Evolutionary conservation across 1,284 basidiomycete genomes (phyloP).

Genomic region (Laetiporus sulphureus): DNA sequence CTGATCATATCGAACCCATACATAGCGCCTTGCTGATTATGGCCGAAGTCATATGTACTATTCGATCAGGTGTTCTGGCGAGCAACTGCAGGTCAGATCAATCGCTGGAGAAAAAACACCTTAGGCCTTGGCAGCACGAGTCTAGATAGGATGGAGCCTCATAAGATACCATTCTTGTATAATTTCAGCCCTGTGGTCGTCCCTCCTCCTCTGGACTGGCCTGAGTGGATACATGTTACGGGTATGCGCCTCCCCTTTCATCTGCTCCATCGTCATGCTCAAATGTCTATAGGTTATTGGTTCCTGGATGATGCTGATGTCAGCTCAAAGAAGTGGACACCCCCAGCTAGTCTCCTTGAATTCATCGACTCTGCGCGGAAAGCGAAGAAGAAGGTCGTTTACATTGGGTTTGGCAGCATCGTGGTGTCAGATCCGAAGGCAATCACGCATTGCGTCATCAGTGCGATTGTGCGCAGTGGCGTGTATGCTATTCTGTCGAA

Average conservation of each 20-base stretch:
- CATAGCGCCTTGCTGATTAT: no score
- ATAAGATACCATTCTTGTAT: constrained; percentile 96
- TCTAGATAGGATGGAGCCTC: constrained; percentile 90
- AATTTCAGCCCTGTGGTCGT: constrained; percentile 91
- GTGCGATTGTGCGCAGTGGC: constrained; percentile 80
- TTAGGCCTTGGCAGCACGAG: constrained; percentile 78
- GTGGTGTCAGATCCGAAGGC: constrained; percentile 91
- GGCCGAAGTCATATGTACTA: constrained; percentile 74
- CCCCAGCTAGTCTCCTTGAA: constrained; percentile 70
- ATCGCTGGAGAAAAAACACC: constrained; percentile 82
- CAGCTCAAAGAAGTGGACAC: constrained; percentile 80
- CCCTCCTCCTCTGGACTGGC: constrained; percentile 93
- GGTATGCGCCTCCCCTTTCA: constrained; percentile 37
- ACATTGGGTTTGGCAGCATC: constrained; percentile 98
- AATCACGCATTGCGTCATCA: constrained; percentile 87
- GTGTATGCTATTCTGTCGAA: constrained; percentile 92
- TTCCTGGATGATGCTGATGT: constrained; percentile 90
- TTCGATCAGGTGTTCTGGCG: constrained; percentile 99
- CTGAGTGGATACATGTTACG: constrained; percentile 95
- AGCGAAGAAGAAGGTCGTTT: constrained; percentile 84
- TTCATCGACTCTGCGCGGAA: constrained; percentile 80
- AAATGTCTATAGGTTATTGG: constrained; percentile 73
- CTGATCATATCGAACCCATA: no score
- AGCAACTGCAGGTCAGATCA: constrained; percentile 89
- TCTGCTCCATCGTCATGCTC: constrained; percentile 1